These are phyloP conservation scores for Cadophora sp. DNA, from an alignment of 2,329 filamentous ascomycete species.

Conservation along the genomic window DNA sequence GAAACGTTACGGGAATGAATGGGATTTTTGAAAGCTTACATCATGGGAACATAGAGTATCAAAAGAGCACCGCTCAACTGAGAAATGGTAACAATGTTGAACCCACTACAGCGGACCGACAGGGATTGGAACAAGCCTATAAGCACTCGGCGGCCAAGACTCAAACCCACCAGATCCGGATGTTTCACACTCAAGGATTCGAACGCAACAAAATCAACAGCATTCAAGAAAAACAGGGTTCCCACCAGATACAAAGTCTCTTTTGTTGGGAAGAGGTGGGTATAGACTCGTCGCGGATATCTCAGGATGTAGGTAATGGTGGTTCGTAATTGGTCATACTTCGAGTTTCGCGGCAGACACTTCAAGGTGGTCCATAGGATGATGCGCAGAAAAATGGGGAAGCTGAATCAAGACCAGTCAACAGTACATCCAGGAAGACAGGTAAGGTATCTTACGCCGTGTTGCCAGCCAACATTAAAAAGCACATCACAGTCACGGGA, in stretches of 20 bases:
- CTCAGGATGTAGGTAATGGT: slow-evolving; percentile 60
- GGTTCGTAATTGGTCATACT: slow-evolving; percentile 47
- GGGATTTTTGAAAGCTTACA: slow-evolving; percentile 49
- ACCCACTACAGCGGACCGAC: slow-evolving; percentile 69
- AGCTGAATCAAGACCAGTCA: slow-evolving; percentile 45
- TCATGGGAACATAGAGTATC: slow-evolving; percentile 66
- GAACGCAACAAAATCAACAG: slow-evolving; percentile 69
- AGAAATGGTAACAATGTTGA: slow-evolving; percentile 68
- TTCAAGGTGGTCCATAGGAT: slow-evolving; percentile 60
- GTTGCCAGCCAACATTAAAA: slow-evolving; percentile 58
- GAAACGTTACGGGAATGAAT: too few species aligned
- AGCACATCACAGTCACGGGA: slow-evolving; percentile 30
- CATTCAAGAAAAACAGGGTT: slow-evolving; percentile 65
- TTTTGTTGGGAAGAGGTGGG: slow-evolving; percentile 66
- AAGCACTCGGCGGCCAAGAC: slow-evolving; percentile 59
- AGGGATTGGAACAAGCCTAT: slow-evolving; percentile 70
- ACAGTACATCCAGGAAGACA: background rate
- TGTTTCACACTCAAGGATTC: slow-evolving; percentile 70
- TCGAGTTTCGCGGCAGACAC: slow-evolving; percentile 39
- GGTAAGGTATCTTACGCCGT: slow-evolving; percentile 51
- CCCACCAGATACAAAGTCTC: slow-evolving; percentile 69
- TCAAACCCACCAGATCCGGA: slow-evolving; percentile 57
- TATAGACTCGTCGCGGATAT: slow-evolving; percentile 64
- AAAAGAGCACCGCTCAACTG: slow-evolving; percentile 61
- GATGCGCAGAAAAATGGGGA: slow-evolving; percentile 67